Conservation (phyloP, 352 stramenopile genomes). For the Hyaloperonospora arabidopsidis region DNA sequence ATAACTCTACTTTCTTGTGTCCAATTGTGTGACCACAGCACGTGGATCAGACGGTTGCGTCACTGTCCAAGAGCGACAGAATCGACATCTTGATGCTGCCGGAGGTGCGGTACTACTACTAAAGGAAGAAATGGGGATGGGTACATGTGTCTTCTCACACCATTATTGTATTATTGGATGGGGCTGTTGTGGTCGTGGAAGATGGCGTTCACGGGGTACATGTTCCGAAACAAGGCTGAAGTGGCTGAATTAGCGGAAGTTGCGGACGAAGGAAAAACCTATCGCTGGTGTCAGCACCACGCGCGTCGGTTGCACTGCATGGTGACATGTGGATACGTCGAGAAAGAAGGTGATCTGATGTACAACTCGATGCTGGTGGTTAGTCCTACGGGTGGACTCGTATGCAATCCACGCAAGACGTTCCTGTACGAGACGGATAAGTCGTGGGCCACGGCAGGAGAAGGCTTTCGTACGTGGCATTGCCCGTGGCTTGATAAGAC, state of each 20-base stretch:
- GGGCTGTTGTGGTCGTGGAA: constrained; percentile 15
- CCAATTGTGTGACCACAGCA: constrained; percentile 24
- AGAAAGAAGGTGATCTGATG: constrained; percentile 31
- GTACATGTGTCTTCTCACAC: too few species aligned
- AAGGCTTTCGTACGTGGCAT: constrained; percentile 56
- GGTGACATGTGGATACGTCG: constrained; percentile 67
- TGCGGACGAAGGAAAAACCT: constrained; percentile 42
- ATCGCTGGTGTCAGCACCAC: constrained; percentile 60
- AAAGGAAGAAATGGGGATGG: too few species aligned
- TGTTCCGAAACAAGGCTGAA: constrained; percentile 51
- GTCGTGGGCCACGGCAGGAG: constrained; percentile 56
- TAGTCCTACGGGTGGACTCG: constrained; percentile 53
- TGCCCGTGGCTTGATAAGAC: constrained; percentile 71
- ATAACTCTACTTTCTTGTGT: background rate
- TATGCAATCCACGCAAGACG: constrained; percentile 69
- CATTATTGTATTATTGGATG: constrained; percentile 1
- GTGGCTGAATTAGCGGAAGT: constrained; percentile 58
- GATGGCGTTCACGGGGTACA: constrained; percentile 82
- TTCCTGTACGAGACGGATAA: constrained; percentile 85
- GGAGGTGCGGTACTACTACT: constrained; percentile 32
- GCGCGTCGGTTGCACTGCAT: constrained; percentile 54
- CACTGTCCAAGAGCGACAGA: constrained; percentile 33
- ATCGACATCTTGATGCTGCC: constrained; percentile 75
- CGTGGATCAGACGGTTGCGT: constrained; percentile 54
- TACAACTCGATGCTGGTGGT: constrained; percentile 84